Percentiles rank a stretch among this genome's conserved stretches.
Evolutionary conservation across 192 early-diverging fungal genomes (phyloP).

Genomic region (Backusella liffmaniae): DNA sequence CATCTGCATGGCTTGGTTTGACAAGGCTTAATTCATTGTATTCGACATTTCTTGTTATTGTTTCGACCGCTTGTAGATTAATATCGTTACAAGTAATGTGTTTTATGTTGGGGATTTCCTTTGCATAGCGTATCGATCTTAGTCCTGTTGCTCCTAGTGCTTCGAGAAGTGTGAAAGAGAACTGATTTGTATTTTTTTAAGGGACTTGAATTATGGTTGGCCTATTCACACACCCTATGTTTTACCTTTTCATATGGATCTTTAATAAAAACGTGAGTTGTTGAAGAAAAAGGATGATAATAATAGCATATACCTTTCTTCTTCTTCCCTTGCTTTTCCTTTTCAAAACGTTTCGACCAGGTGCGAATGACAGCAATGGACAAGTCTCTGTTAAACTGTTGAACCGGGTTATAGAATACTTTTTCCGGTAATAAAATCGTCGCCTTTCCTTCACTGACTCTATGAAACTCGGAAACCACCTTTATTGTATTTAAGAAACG

Average conservation of each 20-base stretch:
- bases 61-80: conserved; percentile 78
- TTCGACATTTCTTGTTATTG: conserved; percentile 82
- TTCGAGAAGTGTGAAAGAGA: conserved; percentile 74
- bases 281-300: no score
- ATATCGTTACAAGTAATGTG: conserved; percentile 93
- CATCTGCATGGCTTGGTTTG: conserved; percentile 81
- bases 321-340: conserved; percentile 49
- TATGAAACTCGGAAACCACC: conserved; percentile 46
- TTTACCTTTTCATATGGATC: neutral
- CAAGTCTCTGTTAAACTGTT: conserved; percentile 97
- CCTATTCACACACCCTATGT: neutral
- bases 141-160: conserved; percentile 94
- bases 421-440: conserved; percentile 85
- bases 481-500: neutral
- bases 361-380: conserved; percentile 94
- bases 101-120: conserved; percentile 79
- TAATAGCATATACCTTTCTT: neutral
- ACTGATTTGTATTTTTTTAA: neutral
- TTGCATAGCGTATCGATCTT: conserved; percentile 95
- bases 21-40: conserved; percentile 83
- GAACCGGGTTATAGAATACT: conserved; percentile 98
- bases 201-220: neutral
- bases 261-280: neutral
- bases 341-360: conserved; percentile 78
- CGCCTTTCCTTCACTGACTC: conserved; percentile 75